Percentiles rank a stretch among this genome's conserved stretches.
Evolutionary conservation across 2,329 filamentous ascomycete species (phyloP).

Genomic region (Fusarium circinatum): DNA sequence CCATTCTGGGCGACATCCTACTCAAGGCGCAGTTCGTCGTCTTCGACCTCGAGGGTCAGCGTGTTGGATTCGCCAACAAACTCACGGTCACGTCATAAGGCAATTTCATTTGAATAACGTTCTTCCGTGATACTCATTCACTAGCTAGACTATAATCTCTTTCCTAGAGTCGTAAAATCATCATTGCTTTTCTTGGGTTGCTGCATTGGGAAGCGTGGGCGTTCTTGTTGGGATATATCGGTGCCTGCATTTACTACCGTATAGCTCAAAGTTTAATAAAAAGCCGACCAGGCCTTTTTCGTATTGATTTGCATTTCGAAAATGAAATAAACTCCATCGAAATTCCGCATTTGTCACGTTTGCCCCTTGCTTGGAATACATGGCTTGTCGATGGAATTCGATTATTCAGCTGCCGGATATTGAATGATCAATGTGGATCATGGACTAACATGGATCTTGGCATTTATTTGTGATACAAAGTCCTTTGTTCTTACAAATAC

Average conservation of each 20-base stretch:
- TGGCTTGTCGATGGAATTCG: constrained; percentile 3
- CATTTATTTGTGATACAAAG: neutral
- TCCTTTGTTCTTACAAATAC: neutral
- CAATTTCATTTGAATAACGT: neutral
- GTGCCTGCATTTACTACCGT: constrained; percentile 13
- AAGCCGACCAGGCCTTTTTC: neutral
- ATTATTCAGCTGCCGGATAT: neutral
- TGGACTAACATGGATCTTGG: neutral
- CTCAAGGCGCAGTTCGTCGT: constrained; percentile 59
- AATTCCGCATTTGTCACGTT: constrained; percentile 9
- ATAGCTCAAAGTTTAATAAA: constrained; percentile 28
- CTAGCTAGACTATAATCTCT: neutral
- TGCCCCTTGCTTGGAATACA: neutral
- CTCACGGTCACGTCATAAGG: constrained; percentile 11
- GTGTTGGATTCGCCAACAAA: constrained; percentile 55
- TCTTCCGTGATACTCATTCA: neutral
- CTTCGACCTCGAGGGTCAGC: constrained; percentile 48
- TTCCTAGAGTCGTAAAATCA: neutral
- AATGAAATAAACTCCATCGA: neutral
- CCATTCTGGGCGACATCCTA: constrained; percentile 55
- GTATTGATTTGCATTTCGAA: neutral
- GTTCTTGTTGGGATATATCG: constrained; percentile 16
- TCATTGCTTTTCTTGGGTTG: too few species aligned
- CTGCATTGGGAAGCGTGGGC: constrained; percentile 37
- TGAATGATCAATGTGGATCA: neutral